These are phyloP conservation scores for Pezizomycotina sp. DNA, from an alignment of 2,329 filamentous ascomycete genomes.

Conservation along the genomic window DNA sequence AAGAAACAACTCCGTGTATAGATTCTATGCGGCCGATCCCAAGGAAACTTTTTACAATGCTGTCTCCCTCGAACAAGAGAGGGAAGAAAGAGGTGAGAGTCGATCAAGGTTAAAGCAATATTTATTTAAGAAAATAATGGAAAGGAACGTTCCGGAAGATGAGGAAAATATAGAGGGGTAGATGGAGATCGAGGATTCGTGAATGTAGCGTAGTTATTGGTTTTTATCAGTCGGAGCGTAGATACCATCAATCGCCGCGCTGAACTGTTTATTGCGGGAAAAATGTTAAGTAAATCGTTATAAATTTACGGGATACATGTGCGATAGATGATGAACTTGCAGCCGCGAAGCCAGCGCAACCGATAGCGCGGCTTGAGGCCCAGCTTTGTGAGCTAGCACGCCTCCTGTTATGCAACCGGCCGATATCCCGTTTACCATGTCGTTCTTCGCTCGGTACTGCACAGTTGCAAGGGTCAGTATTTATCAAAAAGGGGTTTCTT, in stretches of 20 bases:
- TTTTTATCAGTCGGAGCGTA: conserved; percentile 20
- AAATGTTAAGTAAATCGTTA: conserved; percentile 4
- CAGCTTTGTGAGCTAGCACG: conserved; percentile 68
- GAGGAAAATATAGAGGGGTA: too few species aligned
- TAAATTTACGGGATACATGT: background rate
- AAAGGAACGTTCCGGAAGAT: too few species aligned
- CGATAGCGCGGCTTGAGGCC: conserved; percentile 71
- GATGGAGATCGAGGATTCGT: conserved; percentile 14
- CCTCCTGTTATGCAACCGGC: conserved; percentile 86
- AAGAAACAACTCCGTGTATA: background rate
- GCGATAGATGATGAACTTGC: conserved; percentile 3
- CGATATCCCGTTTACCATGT: conserved; percentile 69
- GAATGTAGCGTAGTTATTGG: background rate
- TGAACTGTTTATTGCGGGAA: conserved; percentile 16
- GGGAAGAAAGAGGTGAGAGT: conserved; percentile 1
- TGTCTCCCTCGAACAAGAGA: background rate
- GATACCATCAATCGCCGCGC: conserved; percentile 26
- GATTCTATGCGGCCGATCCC: conserved; percentile 1
- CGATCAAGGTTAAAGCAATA: conserved; percentile 19
- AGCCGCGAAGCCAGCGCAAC: conserved; percentile 84
- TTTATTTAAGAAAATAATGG: conserved; percentile 24
- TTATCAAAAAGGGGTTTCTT: background rate
- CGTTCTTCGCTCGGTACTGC: conserved; percentile 86
- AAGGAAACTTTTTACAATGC: background rate
- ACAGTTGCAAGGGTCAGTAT: too few species aligned